Evolutionary conservation across 2,329 filamentous ascomycete species (phyloP), one percentile per base, ranked within the genome.

Genomic region (Neofusicoccum ribis): DNA sequence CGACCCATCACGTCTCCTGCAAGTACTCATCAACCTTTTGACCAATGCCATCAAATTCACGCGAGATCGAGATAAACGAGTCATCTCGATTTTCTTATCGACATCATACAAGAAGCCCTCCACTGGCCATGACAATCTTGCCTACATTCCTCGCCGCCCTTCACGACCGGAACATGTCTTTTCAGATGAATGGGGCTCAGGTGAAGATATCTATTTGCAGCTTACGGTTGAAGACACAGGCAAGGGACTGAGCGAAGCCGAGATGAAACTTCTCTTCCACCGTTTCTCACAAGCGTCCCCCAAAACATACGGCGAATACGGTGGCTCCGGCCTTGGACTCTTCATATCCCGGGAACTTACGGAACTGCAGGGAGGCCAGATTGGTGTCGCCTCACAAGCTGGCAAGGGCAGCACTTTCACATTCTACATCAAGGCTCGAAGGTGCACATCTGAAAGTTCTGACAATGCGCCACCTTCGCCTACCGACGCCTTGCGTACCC

Each of bases 261-360:
- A 66, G 27, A 63, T 63, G 60, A 63, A 60, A 7, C 60, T 63
- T 14, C 60, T 66, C 11, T 66, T 66, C 31, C 58, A 64, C 34
- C 50, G 65, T 2, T 66, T 66, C 41, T 60, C 58, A 8, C 65
- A 66, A 17, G 63, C 69, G 17, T 68, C 66, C 11, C 68, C 68
- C 17, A 68, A 68, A 31, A 71, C 70, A 5, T 67, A 71, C 23
- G 65, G 71, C 31, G 70, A 76, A 12, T 77, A 77, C 34, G 75
- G 75, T 69, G 77, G 76, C 5, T 76, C 74, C n/a, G 76, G 76
- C 0, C 69, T 78, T 1, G 76, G 76, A 1, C 70, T 77, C 6
- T 77, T 76, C 67, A 77, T 77, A 51, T 77, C 74, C 0, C 69
- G 73, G 8, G 71, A 74, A 63, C 71, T 77, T 2, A 69, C 52